Base-by-base conservation (phyloP, 495 filamentous ascomycete genomes). In the Penicillium cataractarum region DNA sequence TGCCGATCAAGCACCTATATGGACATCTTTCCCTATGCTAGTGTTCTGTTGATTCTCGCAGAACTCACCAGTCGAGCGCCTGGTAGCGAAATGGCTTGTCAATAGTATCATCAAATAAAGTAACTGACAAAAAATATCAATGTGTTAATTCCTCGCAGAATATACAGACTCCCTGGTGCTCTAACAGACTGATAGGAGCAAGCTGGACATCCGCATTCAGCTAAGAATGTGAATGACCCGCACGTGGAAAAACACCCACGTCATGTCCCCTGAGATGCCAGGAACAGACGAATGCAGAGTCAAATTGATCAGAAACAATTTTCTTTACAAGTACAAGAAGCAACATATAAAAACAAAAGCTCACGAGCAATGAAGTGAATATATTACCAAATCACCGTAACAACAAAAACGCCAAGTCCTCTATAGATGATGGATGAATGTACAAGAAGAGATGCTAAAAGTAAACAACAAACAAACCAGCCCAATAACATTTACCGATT, bases 401-500 rank as follows among this genome's bases (percentile, higher is more conserved):
- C 29, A 33, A 52, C 26, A 19, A 54, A 54, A 58, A 55, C 35
- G 39, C 57, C 21, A 19, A 51, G 29, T 52, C 32, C 50, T 66
- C 60, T 66, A 61, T 35, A 24, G 19, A 35, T 49, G 39, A 24
- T 49, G 31, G 27, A 9, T 48, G 33, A 15, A 58, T 58, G 29
- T 55, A 66, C 39, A 60, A 24, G 48, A 60, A 24, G 48, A 27
- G 27, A 21, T 26, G 35, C 49, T 27, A 21, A 55, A 9, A 15
- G 27, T 39, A 51, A 17, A 55, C 17, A 54, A 40, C 17, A 42
- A 33, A 10, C 13, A 42, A 56, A 13, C 17, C 37, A 9, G 10
- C 4, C 33, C 17, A 7, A 17, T 22, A 31, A 32, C 10, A 35
- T 19, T 50, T 61, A 72, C 2, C 61, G 64, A 50, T 62, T 61